Evolutionary conservation across 1,139 yeast genomes (phyloP).

Genomic region (Hyphopichia khmerensis): DNA sequence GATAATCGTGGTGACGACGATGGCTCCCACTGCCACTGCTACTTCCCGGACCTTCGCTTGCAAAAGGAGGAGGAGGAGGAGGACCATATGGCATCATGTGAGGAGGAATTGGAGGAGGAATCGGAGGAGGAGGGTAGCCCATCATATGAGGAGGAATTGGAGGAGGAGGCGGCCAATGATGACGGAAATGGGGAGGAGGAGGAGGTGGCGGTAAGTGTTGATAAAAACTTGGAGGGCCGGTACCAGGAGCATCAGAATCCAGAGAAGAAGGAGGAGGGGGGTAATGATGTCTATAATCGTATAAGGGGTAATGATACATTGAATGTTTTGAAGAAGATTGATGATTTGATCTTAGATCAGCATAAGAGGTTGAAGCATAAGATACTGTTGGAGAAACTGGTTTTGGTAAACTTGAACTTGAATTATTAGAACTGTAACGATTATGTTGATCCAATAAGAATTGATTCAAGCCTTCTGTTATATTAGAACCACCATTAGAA

Average conservation of each 20-base stretch:
- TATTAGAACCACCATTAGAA: background rate
- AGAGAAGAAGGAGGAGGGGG: too few species aligned
- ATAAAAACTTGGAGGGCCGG: slow-evolving; percentile 1
- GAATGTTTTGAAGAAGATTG: background rate
- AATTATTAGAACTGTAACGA: background rate
- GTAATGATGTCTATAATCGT: background rate
- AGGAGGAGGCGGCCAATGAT: slow-evolving; percentile 7
- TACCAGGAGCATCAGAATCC: background rate
- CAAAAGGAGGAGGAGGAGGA: slow-evolving; percentile 3
- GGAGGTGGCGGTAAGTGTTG: slow-evolving; percentile 4
- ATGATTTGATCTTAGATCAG: background rate
- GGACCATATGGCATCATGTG: background rate
- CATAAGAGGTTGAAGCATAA: slow-evolving; percentile 4
- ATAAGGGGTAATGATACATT: background rate
- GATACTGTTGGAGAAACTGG: slow-evolving; percentile 10
- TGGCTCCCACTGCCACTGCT: background rate
- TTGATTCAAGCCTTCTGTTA: background rate
- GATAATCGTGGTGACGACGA: background rate
- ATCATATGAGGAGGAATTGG: slow-evolving; percentile 4
- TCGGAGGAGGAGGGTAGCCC: slow-evolving; percentile 1
- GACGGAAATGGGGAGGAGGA: slow-evolving; percentile 3
- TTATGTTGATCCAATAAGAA: slow-evolving; percentile 2
- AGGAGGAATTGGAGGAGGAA: slow-evolving; percentile 3
- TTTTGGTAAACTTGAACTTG: background rate
- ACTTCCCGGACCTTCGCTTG: background rate